Evolutionary conservation across 345 rosid genomes (phyloP), one percentile per base, ranked within the genome.

Genomic region (Corchorus olitorius): DNA sequence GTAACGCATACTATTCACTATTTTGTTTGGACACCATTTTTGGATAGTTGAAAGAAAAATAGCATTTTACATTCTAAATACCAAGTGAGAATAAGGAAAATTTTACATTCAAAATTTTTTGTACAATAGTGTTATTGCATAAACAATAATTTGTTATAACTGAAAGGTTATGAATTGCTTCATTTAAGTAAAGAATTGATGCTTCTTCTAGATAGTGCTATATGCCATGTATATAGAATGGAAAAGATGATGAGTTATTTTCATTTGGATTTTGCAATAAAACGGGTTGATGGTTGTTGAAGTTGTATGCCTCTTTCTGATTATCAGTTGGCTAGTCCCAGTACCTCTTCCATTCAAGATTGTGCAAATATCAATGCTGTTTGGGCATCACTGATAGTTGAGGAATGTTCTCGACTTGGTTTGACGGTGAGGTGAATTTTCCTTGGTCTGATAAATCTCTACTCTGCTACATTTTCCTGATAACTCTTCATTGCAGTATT

Each of bases 341-440:
- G 81, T 76, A 82, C 80, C 75, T 67, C 50, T 84, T 77, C 79
- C 75, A 34, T 85, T 79, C 82, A 75, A 81, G 85, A 86, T 79
- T 63, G 70, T 76, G 79, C 88, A 65, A 95, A 89, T 66, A 89
- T 95, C 73, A 95, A 95, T 84, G 84, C 87, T 73, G 87, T 93
- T 65, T 95, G 99, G 99, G 93, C 99, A 56, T 88, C 92, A 65
- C 88, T 93, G 77, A 86, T 93, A 64, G 79, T 95, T 75, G 99
- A 95, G 84, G 99, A 95, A 78, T 95, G 99, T 78, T 84, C 84
- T 77, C 97, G 97, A 78, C 97, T 93, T 80, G 98, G 96, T 80
- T 79, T 95, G 84, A 91, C 85, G 84, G 99, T 95, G 83, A 88
- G 93, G 59, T 76, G 75, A 35, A 65, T 48, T 22, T 1, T 79